Evolutionary conservation across 768 basidiomycete species (phyloP).

Genomic region (Trametes cinnabarina): DNA sequence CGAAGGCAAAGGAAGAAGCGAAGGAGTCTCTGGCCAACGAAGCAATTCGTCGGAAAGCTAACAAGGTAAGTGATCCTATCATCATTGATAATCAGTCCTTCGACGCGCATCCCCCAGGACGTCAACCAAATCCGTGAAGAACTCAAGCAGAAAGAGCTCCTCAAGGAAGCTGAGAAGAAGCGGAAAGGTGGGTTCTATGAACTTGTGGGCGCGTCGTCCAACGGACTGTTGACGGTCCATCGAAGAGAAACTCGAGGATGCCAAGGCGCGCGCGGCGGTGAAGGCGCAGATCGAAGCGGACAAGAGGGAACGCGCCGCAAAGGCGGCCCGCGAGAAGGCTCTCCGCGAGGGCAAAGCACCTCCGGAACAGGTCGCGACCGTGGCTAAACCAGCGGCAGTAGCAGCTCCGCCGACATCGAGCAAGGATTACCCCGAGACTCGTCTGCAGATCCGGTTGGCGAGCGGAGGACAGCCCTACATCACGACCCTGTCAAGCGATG

Average conservation of each 20-base stretch:
- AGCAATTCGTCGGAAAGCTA: conserved; percentile 78
- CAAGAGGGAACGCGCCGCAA: conserved; percentile 85
- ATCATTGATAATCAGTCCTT: no score
- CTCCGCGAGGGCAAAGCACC: conserved; percentile 72
- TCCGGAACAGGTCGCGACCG: conserved; percentile 32
- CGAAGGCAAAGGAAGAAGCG: conserved; percentile 69
- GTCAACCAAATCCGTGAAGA: conserved; percentile 72
- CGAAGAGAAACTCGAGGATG: conserved; percentile 87
- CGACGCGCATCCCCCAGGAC: conserved; percentile 47
- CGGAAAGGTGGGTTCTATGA: conserved; percentile 56
- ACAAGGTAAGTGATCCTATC: conserved; percentile 51
- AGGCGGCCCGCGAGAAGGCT: conserved; percentile 87
- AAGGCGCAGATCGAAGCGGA: conserved; percentile 95
- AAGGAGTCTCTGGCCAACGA: conserved; percentile 76
- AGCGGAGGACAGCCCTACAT: conserved; percentile 79
- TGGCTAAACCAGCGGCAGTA: conserved; percentile 34
- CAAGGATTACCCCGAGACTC: conserved; percentile 81
- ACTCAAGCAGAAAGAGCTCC: conserved; percentile 69
- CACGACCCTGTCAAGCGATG: conserved; percentile 75
- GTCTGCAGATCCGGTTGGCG: conserved; percentile 86
- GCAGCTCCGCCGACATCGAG: conserved; percentile 46
- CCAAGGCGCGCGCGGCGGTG: conserved; percentile 79
- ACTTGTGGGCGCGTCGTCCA: neutral
- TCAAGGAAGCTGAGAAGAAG: conserved; percentile 82
- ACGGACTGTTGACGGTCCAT: neutral